phyloP scores from a whole-genome alignment of 768 basidiomycete species.

The Mycena rosella region DNA sequence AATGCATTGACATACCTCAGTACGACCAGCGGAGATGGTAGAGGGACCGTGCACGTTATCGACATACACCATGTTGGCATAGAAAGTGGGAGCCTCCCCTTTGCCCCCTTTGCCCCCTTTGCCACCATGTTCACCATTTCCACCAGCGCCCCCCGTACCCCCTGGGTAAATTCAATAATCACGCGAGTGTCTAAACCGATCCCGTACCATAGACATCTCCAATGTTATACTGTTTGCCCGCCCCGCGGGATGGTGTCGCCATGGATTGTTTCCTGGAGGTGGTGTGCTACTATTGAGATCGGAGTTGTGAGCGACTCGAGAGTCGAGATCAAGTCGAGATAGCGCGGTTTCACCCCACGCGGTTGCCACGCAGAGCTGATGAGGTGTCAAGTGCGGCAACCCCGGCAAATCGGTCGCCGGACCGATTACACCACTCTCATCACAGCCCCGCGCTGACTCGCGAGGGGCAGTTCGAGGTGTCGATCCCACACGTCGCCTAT shows the following conservation, averaged over 20 bases:
- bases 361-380: too few species aligned
- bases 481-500: too few species aligned
- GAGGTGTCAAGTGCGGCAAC: conserved; percentile 15
- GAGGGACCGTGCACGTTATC: background rate
- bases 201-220: conserved; percentile 2
- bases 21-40: too few species aligned
- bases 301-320: conserved; percentile 13
- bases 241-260: background rate
- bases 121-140: conserved; percentile 6
- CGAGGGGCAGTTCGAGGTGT: too few species aligned
- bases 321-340: too few species aligned
- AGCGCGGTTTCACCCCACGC: conserved; percentile 4
- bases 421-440: too few species aligned
- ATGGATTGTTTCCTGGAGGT: conserved; percentile 9
- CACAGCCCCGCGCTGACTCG: too few species aligned
- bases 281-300: conserved; percentile 18
- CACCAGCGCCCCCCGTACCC: conserved; percentile 9
- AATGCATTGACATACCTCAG: conserved; percentile 13
- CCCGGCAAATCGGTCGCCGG: too few species aligned
- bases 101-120: conserved; percentile 1
- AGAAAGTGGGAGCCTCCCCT: background rate
- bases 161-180: conserved; percentile 12
- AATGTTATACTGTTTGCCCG: too few species aligned
- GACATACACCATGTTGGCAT: conserved; percentile 3
- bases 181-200: background rate